Conservation (phyloP, 352 stramenopile genomes). For the Thalassiosira sp. region DNA sequence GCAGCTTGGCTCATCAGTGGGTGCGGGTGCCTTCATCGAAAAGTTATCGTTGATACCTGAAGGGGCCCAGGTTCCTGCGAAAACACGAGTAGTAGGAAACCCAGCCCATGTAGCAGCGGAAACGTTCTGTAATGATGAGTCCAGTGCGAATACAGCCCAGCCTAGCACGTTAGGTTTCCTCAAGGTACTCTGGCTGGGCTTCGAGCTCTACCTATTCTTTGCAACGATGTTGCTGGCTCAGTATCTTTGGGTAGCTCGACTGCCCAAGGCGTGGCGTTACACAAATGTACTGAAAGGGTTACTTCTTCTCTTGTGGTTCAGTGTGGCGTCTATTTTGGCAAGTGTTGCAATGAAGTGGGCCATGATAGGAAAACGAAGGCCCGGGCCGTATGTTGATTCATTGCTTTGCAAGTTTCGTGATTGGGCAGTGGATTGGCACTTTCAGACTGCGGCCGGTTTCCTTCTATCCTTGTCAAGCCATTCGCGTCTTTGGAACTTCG, state of each 20-base stretch:
- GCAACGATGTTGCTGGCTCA: neutral
- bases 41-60: neutral
- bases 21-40: neutral
- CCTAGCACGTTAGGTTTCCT: constrained; percentile 14
- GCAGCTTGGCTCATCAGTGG: neutral
- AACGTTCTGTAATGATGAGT: neutral
- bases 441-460: neutral
- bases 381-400: neutral
- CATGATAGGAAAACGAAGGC: constrained; percentile 19
- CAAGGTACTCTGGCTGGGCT: constrained; percentile 4
- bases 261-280: neutral
- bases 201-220: constrained; percentile 23
- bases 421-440: neutral
- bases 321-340: neutral
- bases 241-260: neutral
- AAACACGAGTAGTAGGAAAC: neutral
- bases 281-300: neutral
- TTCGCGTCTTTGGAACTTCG: constrained; percentile 17
- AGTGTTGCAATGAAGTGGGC: constrained; percentile 20
- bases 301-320: neutral
- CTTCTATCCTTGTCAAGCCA: constrained; percentile 5
- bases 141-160: no score
- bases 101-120: no score
- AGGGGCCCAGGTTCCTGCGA: neutral
- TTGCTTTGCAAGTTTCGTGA: neutral